Evolutionary conservation across 108 stramenopile genomes (phyloP).

Genomic region (Craspedostauros australis): DNA sequence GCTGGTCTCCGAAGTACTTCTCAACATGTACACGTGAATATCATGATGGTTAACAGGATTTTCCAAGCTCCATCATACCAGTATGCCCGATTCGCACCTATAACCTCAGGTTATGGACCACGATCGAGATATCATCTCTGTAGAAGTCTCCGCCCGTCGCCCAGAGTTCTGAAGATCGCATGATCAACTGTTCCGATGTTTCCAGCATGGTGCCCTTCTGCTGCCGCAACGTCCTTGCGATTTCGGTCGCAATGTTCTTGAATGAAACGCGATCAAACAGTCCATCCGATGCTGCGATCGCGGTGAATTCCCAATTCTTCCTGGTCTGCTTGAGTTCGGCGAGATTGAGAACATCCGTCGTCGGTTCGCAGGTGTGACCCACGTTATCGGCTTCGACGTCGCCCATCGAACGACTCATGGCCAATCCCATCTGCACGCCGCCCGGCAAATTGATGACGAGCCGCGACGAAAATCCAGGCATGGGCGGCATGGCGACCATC

Average conservation of each 20-base stretch:
- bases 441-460: conserved; percentile 28
- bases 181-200: conserved; percentile 14
- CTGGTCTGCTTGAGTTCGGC: conserved; percentile 3
- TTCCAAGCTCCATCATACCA: no score
- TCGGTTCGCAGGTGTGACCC: conserved; percentile 60
- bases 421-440: conserved; percentile 35
- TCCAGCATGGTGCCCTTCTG: background rate
- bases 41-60: no score
- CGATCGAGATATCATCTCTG: conserved; percentile 34
- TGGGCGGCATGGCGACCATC: conserved; percentile 33
- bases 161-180: conserved; percentile 19
- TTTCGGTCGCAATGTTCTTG: conserved; percentile 35
- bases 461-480: conserved; percentile 21
- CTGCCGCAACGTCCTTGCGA: conserved; percentile 26
- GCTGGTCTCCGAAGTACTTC: no score
- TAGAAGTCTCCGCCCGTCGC: conserved; percentile 4
- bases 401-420: conserved; percentile 73
- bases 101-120: conserved; percentile 11
- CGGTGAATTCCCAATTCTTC: conserved; percentile 34
- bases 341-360: conserved; percentile 35
- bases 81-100: no score
- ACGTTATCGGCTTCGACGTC: conserved; percentile 51
- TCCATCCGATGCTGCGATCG: conserved; percentile 64
- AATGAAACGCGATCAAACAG: conserved; percentile 43
- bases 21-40: no score